These are phyloP conservation scores for Pestalotiopsis fici DNA, from an alignment of 2,329 filamentous ascomycete genomes.

Conservation along the genomic window DNA sequence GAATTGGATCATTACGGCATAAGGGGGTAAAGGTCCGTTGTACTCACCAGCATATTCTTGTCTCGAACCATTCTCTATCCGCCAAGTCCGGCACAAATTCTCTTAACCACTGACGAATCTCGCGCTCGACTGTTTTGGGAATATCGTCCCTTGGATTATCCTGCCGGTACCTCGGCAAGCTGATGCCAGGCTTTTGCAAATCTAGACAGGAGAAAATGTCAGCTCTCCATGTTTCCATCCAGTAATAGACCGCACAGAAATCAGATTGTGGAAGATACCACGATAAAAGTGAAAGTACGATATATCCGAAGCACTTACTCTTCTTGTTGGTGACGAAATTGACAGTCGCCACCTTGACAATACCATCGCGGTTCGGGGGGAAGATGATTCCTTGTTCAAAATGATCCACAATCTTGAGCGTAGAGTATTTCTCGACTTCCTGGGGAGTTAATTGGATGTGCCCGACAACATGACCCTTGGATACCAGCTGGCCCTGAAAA, in stretches of 20 bases:
- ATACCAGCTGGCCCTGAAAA: background rate
- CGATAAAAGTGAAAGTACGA: too few species aligned
- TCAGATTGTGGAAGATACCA: too few species aligned
- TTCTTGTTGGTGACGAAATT: background rate
- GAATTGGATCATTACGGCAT: background rate
- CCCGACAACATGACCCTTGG: background rate
- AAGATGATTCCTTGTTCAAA: slow-evolving; percentile 2
- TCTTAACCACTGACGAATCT: background rate
- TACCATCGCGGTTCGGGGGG: background rate
- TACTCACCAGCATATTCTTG: background rate
- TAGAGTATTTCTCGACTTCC: background rate
- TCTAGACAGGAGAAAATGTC: background rate
- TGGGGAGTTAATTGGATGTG: background rate
- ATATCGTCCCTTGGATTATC: background rate
- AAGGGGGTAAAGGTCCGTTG: accelerated
- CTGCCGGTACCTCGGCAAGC: background rate
- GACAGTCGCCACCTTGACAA: background rate
- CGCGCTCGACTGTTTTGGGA: background rate
- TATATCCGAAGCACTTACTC: background rate
- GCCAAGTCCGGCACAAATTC: background rate
- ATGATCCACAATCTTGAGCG: background rate
- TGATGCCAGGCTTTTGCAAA: background rate
- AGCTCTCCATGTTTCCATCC: too few species aligned
- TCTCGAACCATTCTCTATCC: background rate
- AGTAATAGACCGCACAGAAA: too few species aligned